Conservation (phyloP, 2,329 filamentous ascomycete genomes). For the Pestalotiopsis sp. region DNA sequence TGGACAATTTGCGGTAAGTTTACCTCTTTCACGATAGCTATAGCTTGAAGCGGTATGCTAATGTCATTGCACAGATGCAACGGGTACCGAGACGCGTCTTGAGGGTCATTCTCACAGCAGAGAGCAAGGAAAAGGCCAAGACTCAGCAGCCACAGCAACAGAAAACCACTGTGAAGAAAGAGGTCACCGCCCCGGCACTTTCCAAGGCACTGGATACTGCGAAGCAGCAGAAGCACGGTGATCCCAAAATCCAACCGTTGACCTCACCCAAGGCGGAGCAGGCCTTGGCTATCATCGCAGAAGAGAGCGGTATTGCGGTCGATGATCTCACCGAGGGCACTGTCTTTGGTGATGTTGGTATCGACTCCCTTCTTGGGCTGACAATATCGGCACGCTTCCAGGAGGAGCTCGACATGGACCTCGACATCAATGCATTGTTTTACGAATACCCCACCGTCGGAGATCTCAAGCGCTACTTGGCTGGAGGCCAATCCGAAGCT, state of each 20-base stretch:
- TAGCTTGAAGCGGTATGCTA: not conserved
- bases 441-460: constrained; percentile 28
- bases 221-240: not conserved
- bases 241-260: not conserved
- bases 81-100: not conserved
- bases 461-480: constrained; percentile 19
- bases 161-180: not conserved
- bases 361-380: constrained; percentile 37
- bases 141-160: not conserved
- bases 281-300: constrained; percentile 27
- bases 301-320: constrained; percentile 28
- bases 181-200: not conserved
- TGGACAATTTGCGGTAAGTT: constrained; percentile 19
- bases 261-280: not conserved
- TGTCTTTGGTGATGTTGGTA: constrained; percentile 32
- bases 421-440: constrained; percentile 29
- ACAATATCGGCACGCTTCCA: constrained; percentile 33
- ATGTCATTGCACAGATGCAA: not conserved
- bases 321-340: constrained; percentile 24
- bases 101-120: not conserved
- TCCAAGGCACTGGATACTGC: not conserved
- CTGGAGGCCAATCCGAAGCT: not conserved
- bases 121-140: constrained; percentile 1
- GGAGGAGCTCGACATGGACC: constrained; percentile 32
- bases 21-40: constrained; percentile 13